Evolutionary conservation across 305 asterid species (phyloP).

Genomic region (Ajuga reptans): DNA sequence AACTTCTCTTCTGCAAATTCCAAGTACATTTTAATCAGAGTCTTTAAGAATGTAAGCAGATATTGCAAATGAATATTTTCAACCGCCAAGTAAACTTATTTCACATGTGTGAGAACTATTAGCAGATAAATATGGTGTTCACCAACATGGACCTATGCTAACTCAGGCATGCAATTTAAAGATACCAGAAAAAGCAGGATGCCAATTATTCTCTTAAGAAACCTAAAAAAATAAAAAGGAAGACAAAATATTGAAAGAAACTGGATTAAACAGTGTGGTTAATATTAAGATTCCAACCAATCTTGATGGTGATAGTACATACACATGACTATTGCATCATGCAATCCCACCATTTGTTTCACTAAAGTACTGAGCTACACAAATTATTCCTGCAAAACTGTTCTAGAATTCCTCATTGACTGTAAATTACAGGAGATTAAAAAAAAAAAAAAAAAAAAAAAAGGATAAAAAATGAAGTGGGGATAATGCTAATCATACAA

Average conservation of each 20-base stretch:
- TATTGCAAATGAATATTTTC: not conserved
- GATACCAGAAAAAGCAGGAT: too few relatives aligned
- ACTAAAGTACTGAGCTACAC: slow-evolving; percentile 56
- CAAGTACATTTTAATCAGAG: not conserved
- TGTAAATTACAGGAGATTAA: slow-evolving; percentile 57
- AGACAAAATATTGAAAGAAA: slow-evolving; percentile 1
- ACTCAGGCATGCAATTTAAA: too few relatives aligned
- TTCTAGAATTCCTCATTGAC: slow-evolving; percentile 46
- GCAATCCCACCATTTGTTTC: slow-evolving; percentile 49
- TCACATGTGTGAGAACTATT: too few relatives aligned
- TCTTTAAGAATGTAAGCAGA: not conserved
- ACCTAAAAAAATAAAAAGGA: too few relatives aligned
- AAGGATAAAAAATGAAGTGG: slow-evolving; percentile 39
- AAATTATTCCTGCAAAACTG: slow-evolving; percentile 91
- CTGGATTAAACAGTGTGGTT: slow-evolving; percentile 44
- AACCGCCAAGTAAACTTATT: too few relatives aligned
- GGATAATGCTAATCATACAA: slow-evolving; percentile 76
- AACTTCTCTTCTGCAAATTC: not conserved
- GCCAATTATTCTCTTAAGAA: too few relatives aligned
- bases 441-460: slow-evolving; percentile 36
- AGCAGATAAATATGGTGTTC: too few relatives aligned
- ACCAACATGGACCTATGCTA: too few relatives aligned
- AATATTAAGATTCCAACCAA: slow-evolving; percentile 55
- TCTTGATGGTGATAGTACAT: slow-evolving; percentile 51
- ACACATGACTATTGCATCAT: slow-evolving; percentile 61